phyloP scores from a whole-genome alignment of 208 protist genomes.

The Plasmodiophora brassicae region DNA sequence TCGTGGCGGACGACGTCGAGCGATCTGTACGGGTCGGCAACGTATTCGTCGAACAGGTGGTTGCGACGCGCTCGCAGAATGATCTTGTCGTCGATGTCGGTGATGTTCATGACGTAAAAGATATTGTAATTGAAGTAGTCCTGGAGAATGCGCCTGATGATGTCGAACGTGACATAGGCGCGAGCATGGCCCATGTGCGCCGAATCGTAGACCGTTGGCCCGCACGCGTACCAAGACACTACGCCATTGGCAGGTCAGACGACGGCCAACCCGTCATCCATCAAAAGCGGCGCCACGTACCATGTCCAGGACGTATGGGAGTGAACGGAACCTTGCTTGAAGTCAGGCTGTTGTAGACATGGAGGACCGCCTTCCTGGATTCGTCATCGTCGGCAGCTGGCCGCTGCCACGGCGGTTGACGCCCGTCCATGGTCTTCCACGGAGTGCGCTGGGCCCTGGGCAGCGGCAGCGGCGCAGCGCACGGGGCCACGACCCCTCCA shows the following conservation, averaged over 20 bases:
- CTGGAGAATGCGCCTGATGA: conserved; percentile 61
- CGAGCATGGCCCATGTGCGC: conserved; percentile 70
- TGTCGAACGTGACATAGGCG: conserved; percentile 70
- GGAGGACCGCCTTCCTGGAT: too few species aligned
- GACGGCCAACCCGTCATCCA: background rate
- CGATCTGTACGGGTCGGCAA: background rate
- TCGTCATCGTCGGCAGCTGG: too few species aligned
- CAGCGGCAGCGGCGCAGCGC: too few species aligned
- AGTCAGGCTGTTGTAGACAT: background rate
- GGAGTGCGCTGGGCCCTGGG: too few species aligned
- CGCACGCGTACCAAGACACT: conserved; percentile 60
- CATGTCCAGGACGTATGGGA: background rate
- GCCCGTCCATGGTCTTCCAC: too few species aligned
- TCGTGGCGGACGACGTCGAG: background rate
- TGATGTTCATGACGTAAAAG: conserved; percentile 67
- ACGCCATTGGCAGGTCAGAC: background rate
- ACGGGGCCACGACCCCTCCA: too few species aligned
- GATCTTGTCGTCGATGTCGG: conserved; percentile 78
- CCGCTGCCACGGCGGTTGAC: too few species aligned
- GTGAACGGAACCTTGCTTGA: background rate
- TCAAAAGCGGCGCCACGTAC: background rate
- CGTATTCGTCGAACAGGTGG: conserved; percentile 34
- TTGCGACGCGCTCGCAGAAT: conserved; percentile 55
- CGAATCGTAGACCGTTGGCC: conserved; percentile 68
- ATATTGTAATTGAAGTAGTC: conserved; percentile 65